Evolutionary conservation across 257 asterid species (phyloP), one percentile per base, ranked within the genome.

Genomic region (Paraleonurus japonicus): DNA sequence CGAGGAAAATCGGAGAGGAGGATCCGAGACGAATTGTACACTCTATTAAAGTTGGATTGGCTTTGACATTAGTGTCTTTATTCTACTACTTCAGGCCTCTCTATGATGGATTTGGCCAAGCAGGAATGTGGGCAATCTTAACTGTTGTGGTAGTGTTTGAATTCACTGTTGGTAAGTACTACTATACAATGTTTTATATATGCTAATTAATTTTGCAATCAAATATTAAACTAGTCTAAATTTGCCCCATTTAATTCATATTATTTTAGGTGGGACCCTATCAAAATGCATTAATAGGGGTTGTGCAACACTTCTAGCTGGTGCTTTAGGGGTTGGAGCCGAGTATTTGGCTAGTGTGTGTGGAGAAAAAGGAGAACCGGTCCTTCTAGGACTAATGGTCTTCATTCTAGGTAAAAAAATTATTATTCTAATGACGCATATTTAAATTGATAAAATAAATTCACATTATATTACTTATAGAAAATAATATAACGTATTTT

Each of bases 41-140:
- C 67, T 81, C 89, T 0, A 9, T 77, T n/a, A 88, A 86, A 71
- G 90, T 88, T 19, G 96, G 92, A 53, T 23, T 90, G 65, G 90
- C 94, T 39, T 74, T 88, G 15, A 83, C 92, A 0, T 17, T 88
- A 28, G 89, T 85, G 9, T 90, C 97, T 1, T 37, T 85, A 51
- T 53, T 88, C 80, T 90, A 88, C 79, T 90, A 85, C 48, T 81
- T 84, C 11, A 67, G 85, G 32, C 95, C 96, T 1, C 73, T 89
- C 1, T 92, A 88, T 67, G 73, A 82, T 24, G 86, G 88, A 1
- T 87, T 89, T 35, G 96, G 93, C 19, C 86, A 85, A 22, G 83
- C 92, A 0, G 92, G 88, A 66, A 92, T 89, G 85, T 92, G 95
- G 96, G 96, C 95, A 0, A 73, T 90, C 26, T 69, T 92, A 0